phyloP scores from a whole-genome alignment of 805 yeast species.

The Candida ponderosae region DNA sequence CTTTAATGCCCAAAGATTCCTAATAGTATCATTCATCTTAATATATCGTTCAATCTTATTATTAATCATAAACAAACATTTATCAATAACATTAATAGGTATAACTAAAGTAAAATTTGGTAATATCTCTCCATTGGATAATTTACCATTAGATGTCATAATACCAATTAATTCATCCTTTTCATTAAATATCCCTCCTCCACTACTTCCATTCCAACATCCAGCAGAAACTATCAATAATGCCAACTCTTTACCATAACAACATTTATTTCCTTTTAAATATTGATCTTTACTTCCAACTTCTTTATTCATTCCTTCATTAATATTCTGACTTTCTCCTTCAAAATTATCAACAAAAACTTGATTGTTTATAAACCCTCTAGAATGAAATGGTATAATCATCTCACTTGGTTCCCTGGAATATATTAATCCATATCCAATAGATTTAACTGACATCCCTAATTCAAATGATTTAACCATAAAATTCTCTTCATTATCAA shows the following conservation, averaged over 20 bases:
- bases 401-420: conserved; percentile 1
- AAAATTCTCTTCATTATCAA: too few species aligned
- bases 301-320: not conserved
- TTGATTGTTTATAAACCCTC: conserved; percentile 13
- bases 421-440: conserved; percentile 20
- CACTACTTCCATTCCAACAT: conserved; percentile 24
- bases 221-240: conserved; percentile 18
- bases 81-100: conserved; percentile 17
- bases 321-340: not conserved
- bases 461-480: conserved; percentile 3
- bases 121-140: conserved; percentile 18
- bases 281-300: too few species aligned
- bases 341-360: not conserved
- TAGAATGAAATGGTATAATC: conserved; percentile 13
- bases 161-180: conserved; percentile 18
- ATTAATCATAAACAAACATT: conserved; percentile 10
- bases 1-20: not conserved
- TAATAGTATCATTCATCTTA: too few species aligned
- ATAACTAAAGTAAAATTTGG: conserved; percentile 20
- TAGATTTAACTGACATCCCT: conserved; percentile 13
- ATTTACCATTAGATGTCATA: conserved; percentile 22
- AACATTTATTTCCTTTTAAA: too few species aligned
- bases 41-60: not conserved
- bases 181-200: conserved; percentile 20
- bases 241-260: conserved; percentile 5